Conservation (phyloP, 805 yeast species). For the Candida michaelii region DNA sequence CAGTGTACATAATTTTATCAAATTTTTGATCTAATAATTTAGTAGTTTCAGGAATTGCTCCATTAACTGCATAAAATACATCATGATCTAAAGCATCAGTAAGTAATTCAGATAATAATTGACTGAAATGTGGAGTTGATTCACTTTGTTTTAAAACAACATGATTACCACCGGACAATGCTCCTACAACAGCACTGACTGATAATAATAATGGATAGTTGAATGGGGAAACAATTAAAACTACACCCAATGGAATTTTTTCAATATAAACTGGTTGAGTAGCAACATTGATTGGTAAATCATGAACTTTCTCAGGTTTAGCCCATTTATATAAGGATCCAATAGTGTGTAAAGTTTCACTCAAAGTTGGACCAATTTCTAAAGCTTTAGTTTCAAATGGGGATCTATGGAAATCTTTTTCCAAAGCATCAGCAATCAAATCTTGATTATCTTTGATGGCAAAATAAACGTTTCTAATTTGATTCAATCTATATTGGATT, state of each 20-base stretch:
- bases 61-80: constrained; percentile 65
- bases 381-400: constrained; percentile 57
- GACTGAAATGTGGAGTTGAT: constrained; percentile 59
- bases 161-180: constrained; percentile 82
- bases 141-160: constrained; percentile 80
- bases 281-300: constrained; percentile 34
- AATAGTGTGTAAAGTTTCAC: constrained; percentile 62
- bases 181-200: constrained; percentile 68
- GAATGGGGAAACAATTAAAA: constrained; percentile 74
- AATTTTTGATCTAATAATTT: constrained; percentile 59
- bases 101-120: constrained; percentile 56
- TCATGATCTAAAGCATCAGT: constrained; percentile 52
- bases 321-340: constrained; percentile 60
- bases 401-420: constrained; percentile 66
- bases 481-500: constrained; percentile 57
- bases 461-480: constrained; percentile 65
- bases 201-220: constrained; percentile 73
- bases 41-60: constrained; percentile 66
- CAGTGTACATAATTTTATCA: constrained; percentile 87
- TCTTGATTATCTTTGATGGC: constrained; percentile 60
- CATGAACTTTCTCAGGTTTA: constrained; percentile 45
- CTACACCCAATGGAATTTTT: constrained; percentile 56
- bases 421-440: constrained; percentile 55
- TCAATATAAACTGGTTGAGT: constrained; percentile 34
- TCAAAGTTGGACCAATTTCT: constrained; percentile 53